phyloP scores from a whole-genome alignment of 2,329 filamentous ascomycete species.

The Hymenoscyphus infarciens region DNA sequence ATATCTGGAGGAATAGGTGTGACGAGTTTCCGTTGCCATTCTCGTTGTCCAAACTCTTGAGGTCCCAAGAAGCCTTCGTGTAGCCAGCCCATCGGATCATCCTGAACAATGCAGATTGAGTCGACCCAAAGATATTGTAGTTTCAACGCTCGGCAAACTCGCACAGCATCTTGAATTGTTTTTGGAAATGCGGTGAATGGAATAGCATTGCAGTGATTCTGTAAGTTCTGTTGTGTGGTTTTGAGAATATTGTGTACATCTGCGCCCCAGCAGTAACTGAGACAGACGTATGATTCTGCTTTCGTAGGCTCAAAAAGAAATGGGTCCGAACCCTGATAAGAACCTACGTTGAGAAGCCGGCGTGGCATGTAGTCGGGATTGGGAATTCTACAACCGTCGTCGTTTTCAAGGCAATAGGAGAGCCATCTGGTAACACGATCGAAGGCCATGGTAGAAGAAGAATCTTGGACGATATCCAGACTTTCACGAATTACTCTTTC shows the following conservation, averaged over 20 bases:
- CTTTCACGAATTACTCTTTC: conserved; percentile 2
- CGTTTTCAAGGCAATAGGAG: conserved; percentile 6
- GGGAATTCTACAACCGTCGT: conserved; percentile 3
- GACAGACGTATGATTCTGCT: conserved; percentile 7
- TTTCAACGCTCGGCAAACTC: neutral
- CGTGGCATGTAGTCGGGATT: conserved; percentile 5
- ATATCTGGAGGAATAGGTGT: neutral
- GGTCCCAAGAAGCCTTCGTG: conserved; percentile 11
- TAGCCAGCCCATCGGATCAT: conserved; percentile 27
- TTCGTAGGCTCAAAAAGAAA: conserved; percentile 9
- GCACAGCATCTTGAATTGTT: neutral
- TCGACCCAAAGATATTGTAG: conserved; percentile 16
- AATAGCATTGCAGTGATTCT: neutral
- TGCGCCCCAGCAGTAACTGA: conserved; percentile 14
- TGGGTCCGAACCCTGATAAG: neutral
- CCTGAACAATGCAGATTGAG: conserved; percentile 29
- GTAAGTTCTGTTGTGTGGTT: conserved; percentile 7
- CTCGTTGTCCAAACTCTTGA: neutral
- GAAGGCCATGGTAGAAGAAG: conserved; percentile 7
- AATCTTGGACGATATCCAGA: conserved; percentile 9
- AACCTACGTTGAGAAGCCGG: conserved; percentile 12
- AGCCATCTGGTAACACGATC: conserved; percentile 3
- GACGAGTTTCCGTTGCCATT: conserved; percentile 6
- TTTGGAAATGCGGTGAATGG: neutral
- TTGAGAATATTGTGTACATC: conserved; percentile 6